phyloP scores from a whole-genome alignment of 441 rosid genomes.

The Eruca vesicaria region DNA sequence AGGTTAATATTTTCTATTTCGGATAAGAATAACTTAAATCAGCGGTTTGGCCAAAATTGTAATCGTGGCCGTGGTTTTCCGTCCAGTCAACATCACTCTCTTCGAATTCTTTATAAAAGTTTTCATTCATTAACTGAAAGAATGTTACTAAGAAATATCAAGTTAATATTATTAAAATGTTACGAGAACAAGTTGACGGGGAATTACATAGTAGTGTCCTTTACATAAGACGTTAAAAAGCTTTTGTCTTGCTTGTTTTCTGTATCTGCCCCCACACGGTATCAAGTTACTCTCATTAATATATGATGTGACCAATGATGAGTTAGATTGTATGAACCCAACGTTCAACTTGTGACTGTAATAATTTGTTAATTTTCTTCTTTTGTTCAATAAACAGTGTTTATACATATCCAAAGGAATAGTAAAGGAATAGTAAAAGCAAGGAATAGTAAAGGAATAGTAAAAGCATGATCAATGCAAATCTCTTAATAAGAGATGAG shows the following conservation, averaged over 20 bases:
- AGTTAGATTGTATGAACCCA: constrained; percentile 19
- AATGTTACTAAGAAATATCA: neutral
- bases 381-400: neutral
- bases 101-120: neutral
- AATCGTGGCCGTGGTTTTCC: constrained; percentile 15
- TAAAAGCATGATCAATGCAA: too few relatives aligned
- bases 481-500: too few relatives aligned
- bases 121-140: neutral
- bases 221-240: neutral
- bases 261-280: constrained; percentile 30
- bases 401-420: constrained; percentile 1
- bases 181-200: constrained; percentile 19
- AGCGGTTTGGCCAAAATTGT: neutral
- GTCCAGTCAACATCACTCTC: constrained; percentile 22
- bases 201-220: constrained; percentile 4
- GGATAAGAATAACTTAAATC: neutral
- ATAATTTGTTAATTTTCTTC: neutral
- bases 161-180: neutral
- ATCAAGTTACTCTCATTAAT: constrained; percentile 10
- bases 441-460: too few relatives aligned
- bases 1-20: neutral
- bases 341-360: constrained; percentile 24
- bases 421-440: too few relatives aligned
- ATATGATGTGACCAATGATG: constrained; percentile 24
- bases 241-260: constrained; percentile 18